A percentile compares a stretch with the other conserved stretches of the same genome.
These are phyloP conservation scores for Colletotrichum limetticola DNA, from an alignment of 2,329 filamentous ascomycete genomes.

Conservation along the genomic window DNA sequence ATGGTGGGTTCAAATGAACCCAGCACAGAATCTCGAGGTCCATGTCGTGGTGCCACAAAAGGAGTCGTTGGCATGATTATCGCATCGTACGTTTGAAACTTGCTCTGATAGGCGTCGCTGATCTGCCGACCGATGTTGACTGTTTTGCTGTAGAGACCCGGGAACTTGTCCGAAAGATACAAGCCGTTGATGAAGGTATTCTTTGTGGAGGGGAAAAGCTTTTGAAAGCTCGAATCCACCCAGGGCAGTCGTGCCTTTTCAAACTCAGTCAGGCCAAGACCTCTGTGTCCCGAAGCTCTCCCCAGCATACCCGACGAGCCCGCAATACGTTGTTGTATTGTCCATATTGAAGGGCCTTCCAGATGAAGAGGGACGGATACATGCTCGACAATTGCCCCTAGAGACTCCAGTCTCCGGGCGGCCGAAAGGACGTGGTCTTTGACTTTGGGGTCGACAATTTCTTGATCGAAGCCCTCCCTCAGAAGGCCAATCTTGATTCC, in stretches of 20 bases:
- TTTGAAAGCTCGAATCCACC: slow-evolving; percentile 59
- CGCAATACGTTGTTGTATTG: slow-evolving; percentile 56
- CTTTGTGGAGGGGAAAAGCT: slow-evolving; percentile 63
- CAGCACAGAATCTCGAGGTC: slow-evolving; percentile 49
- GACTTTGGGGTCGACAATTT: slow-evolving; percentile 51
- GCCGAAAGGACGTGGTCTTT: slow-evolving; percentile 54
- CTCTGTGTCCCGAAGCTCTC: slow-evolving; percentile 57
- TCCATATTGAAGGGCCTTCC: slow-evolving; percentile 62
- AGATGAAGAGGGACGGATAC: slow-evolving; percentile 61
- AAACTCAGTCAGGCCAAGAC: slow-evolving; percentile 61
- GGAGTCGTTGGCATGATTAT: slow-evolving; percentile 62
- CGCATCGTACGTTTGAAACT: slow-evolving; percentile 53
- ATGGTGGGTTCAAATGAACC: slow-evolving; percentile 61
- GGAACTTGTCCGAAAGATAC: slow-evolving; percentile 56
- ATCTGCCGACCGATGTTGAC: slow-evolving; percentile 59
- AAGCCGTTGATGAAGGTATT: slow-evolving; percentile 65
- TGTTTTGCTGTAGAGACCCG: slow-evolving; percentile 57
- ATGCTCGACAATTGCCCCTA: slow-evolving; percentile 61
- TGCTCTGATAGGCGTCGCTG: slow-evolving; percentile 56
- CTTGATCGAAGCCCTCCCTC: slow-evolving; percentile 54
- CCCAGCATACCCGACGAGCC: slow-evolving; percentile 54
- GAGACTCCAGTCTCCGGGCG: slow-evolving; percentile 48
- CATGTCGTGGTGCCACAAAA: slow-evolving; percentile 56
- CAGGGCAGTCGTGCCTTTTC: slow-evolving; percentile 59
- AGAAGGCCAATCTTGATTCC: slow-evolving; percentile 55